Conservation (phyloP, 164 flowering plant species). For the Umbilicus rupestris region DNA sequence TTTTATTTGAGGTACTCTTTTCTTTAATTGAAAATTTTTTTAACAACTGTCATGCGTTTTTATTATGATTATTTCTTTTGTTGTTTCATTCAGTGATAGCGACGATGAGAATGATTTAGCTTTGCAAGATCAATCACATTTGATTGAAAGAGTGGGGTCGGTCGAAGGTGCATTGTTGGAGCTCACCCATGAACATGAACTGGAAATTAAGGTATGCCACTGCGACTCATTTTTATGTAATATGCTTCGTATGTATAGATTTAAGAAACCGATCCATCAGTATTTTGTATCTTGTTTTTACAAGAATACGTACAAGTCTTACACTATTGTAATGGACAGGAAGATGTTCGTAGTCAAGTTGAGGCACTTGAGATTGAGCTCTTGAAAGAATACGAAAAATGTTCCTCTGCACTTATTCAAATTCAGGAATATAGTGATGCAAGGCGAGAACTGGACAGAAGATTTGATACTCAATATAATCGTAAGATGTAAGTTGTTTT, state of each 20-base stretch:
- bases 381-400: conserved; percentile 34
- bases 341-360: conserved; percentile 50
- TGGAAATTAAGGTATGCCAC: conserved; percentile 36
- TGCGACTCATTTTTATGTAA: not conserved
- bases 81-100: conserved; percentile 24
- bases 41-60: not conserved
- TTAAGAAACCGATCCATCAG: too few species aligned
- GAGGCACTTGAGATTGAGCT: conserved; percentile 43
- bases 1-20: conserved; percentile 48
- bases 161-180: conserved; percentile 46
- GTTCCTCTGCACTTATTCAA: conserved; percentile 27
- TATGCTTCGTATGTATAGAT: not conserved
- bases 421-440: conserved; percentile 43
- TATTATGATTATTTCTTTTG: not conserved
- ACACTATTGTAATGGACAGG: conserved; percentile 32
- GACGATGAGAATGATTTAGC: conserved; percentile 39
- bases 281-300: too few species aligned
- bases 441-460: conserved; percentile 57
- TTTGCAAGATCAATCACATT: conserved; percentile 17
- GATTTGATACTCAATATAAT: conserved; percentile 61
- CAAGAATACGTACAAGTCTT: not conserved
- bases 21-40: too few species aligned
- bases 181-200: conserved; percentile 35
- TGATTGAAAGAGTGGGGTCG: conserved; percentile 39
- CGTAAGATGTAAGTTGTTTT: conserved; percentile 56